Evolutionary conservation across 2,329 filamentous ascomycete species (phyloP).

Genomic region (Aspergillus intermedius): DNA sequence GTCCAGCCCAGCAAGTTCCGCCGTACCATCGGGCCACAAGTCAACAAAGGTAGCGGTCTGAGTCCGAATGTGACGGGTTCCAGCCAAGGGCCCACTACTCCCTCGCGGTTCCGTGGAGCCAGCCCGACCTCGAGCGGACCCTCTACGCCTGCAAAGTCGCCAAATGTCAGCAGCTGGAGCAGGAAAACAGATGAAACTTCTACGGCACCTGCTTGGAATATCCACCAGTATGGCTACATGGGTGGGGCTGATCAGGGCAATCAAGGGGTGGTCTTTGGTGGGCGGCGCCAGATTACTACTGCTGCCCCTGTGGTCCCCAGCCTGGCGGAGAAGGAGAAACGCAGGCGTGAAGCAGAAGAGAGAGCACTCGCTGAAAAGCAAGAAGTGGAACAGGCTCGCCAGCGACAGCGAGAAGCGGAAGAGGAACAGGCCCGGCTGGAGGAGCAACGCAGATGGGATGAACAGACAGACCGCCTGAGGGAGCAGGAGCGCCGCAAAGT

Average conservation of each 20-base stretch:
- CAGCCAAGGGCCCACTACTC: conserved; percentile 41
- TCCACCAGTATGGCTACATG: conserved; percentile 97
- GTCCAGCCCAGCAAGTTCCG: conserved; percentile 70
- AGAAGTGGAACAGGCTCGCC: conserved; percentile 46
- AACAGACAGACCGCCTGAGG: conserved; percentile 43
- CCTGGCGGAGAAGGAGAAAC: conserved; percentile 75
- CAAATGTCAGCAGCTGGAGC: conserved; percentile 81
- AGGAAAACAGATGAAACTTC: conserved; percentile 71
- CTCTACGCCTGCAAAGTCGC: conserved; percentile 57
- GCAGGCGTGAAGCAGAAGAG: conserved; percentile 53
- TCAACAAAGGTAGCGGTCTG: conserved; percentile 47
- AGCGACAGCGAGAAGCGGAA: conserved; percentile 45
- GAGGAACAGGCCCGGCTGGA: conserved; percentile 40
- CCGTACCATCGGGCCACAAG: conserved; percentile 66
- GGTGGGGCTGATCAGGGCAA: conserved; percentile 95
- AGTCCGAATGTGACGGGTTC: conserved; percentile 64
- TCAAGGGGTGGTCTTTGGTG: conserved; percentile 86
- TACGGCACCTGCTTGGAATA: conserved; percentile 93
- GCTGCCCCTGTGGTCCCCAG: conserved; percentile 72
- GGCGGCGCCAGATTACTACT: conserved; percentile 84
- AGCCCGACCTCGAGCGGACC: conserved; percentile 38
- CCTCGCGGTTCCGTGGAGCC: conserved; percentile 35
- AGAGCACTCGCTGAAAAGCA: conserved; percentile 44
- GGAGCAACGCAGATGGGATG: conserved; percentile 43
- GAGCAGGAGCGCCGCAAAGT: conserved; percentile 43